phyloP scores from a whole-genome alignment of 208 protist genomes.

The Trichomonas gallinae region DNA sequence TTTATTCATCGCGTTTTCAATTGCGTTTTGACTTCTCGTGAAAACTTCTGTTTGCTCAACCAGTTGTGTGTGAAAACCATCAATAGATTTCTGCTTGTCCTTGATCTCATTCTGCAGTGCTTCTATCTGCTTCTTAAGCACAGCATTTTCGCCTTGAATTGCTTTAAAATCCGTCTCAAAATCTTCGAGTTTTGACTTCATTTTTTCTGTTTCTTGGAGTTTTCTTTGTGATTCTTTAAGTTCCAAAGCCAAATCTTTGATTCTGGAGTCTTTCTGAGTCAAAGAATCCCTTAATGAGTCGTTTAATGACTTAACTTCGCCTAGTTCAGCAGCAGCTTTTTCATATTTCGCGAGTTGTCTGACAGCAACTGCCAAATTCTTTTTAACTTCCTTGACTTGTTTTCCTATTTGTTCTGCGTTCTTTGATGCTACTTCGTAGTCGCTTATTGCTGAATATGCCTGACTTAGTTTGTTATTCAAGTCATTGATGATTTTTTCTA shows the following conservation, averaged over 20 bases:
- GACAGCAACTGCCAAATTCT: not conserved
- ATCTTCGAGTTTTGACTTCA: not conserved
- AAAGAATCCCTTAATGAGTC: not conserved
- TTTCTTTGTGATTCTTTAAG: not conserved
- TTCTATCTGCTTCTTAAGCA: not conserved
- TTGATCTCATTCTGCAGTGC: not conserved
- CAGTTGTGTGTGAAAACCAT: not conserved
- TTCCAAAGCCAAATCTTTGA: not conserved
- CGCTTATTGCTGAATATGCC: not conserved
- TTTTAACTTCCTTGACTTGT: not conserved
- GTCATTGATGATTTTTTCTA: not conserved
- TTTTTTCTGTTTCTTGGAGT: not conserved
- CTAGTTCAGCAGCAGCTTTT: not conserved
- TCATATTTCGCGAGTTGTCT: not conserved
- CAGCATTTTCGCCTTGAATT: not conserved
- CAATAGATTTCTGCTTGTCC: not conserved
- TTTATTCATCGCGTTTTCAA: not conserved
- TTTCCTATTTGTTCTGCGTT: not conserved
- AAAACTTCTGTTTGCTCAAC: not conserved
- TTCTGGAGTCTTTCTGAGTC: not conserved
- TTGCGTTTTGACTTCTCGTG: not conserved
- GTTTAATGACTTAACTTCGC: not conserved
- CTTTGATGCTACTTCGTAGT: not conserved
- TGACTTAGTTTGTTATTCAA: not conserved
- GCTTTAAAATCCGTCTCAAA: not conserved